Conservation (phyloP, 352 stramenopile species). For the Phytophthora uliginosa region DNA sequence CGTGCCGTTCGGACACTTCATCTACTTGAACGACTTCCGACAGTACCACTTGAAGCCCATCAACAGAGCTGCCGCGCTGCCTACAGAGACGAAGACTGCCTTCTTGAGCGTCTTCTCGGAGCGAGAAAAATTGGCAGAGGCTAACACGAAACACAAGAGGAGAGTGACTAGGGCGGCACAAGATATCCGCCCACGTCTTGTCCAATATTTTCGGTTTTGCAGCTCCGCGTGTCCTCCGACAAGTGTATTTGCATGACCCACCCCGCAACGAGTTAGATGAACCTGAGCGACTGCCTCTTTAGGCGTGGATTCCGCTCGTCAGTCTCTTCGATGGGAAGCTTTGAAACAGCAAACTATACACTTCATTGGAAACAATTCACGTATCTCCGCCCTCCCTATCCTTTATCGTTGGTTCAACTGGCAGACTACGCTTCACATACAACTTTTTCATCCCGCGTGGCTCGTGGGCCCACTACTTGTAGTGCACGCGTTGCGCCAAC, state of each 20-base stretch:
- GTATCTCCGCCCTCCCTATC: background rate
- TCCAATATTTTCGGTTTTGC: slow-evolving; percentile 27
- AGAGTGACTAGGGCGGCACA: background rate
- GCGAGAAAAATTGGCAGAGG: background rate
- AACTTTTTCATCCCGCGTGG: background rate
- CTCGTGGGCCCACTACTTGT: slow-evolving; percentile 1
- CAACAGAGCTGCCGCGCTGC: background rate
- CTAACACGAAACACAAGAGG: slow-evolving; percentile 1
- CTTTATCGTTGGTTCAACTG: background rate
- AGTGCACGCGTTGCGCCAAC: slow-evolving; percentile 13
- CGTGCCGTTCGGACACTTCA: slow-evolving; percentile 13
- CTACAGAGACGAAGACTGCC: slow-evolving; percentile 17
- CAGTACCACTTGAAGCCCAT: slow-evolving; percentile 19
- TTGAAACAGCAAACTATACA: background rate
- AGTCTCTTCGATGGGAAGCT: no score
- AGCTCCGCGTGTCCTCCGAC: slow-evolving; percentile 7
- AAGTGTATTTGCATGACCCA: slow-evolving; percentile 27
- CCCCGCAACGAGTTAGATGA: slow-evolving; percentile 8
- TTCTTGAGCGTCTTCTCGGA: slow-evolving; percentile 25
- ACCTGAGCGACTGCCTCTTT: slow-evolving; percentile 19
- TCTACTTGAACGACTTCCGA: slow-evolving; percentile 23
- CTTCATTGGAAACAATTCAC: background rate
- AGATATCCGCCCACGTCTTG: slow-evolving; percentile 8
- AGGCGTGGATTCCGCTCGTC: background rate
- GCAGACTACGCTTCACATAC: background rate